Conservation (phyloP, 345 rosid species). For the Cardamine chenopodiifolia region DNA sequence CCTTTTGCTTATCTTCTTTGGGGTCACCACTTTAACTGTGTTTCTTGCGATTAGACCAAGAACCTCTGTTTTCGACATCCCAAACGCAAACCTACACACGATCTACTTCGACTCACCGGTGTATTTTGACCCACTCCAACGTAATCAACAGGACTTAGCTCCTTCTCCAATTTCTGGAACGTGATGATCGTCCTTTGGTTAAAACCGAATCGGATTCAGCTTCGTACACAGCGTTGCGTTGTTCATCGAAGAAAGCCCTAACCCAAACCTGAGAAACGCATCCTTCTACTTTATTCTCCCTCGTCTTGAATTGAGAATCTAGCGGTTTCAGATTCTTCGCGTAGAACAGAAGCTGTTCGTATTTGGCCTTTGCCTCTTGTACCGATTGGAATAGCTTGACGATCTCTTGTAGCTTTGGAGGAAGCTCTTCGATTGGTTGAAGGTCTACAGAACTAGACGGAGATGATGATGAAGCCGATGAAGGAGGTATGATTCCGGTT, state of each 20-base stretch:
- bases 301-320: conserved; percentile 66
- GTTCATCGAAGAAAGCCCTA: conserved; percentile 71
- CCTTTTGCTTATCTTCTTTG: conserved; percentile 73
- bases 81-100: conserved; percentile 64
- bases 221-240: conserved; percentile 69
- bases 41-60: conserved; percentile 65
- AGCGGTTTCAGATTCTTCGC: conserved; percentile 77
- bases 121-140: conserved; percentile 73
- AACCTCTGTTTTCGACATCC: conserved; percentile 68
- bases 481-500: conserved; percentile 13
- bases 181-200: no score
- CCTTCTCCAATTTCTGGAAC: conserved; percentile 65
- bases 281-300: conserved; percentile 86
- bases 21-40: conserved; percentile 72
- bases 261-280: conserved; percentile 98
- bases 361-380: conserved; percentile 69
- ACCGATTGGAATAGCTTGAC: conserved; percentile 83
- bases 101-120: conserved; percentile 77
- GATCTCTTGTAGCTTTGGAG: conserved; percentile 85
- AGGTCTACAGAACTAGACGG: conserved; percentile 49
- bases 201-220: conserved; percentile 92
- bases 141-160: conserved; percentile 64
- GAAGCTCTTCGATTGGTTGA: conserved; percentile 80
- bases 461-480: conserved; percentile 45
- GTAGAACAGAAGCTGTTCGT: conserved; percentile 83